These are phyloP conservation scores for Fusarium floridanum DNA, from an alignment of 2,329 filamentous ascomycete genomes.

Conservation along the genomic window DNA sequence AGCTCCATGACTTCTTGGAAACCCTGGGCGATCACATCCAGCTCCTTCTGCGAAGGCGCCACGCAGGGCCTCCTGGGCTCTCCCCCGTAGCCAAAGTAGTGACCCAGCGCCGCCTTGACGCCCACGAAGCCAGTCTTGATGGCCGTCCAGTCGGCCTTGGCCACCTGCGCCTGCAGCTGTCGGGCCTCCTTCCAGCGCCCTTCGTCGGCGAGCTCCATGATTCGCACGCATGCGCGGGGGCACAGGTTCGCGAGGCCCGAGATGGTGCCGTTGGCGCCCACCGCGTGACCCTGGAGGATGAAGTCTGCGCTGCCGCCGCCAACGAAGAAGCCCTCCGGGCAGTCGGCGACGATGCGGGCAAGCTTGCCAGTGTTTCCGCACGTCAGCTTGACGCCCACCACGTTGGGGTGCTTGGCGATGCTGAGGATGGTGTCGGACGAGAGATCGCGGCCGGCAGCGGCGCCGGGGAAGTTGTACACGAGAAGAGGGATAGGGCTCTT, in stretches of 20 bases:
- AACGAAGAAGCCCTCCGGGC: constrained; percentile 50
- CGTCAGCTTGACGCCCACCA: constrained; percentile 74
- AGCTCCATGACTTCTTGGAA: constrained; percentile 53
- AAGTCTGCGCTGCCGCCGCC: constrained; percentile 58
- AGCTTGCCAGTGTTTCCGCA: constrained; percentile 76
- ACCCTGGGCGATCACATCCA: constrained; percentile 52
- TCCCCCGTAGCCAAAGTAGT: constrained; percentile 56
- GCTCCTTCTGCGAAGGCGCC: constrained; percentile 50
- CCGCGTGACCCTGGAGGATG: constrained; percentile 56
- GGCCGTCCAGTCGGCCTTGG: constrained; percentile 61
- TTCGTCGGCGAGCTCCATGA: constrained; percentile 51
- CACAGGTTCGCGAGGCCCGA: constrained; percentile 57
- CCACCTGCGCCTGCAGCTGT: constrained; percentile 56
- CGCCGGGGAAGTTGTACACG: constrained; percentile 76
- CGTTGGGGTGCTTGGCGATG: constrained; percentile 67
- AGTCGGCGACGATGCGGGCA: constrained; percentile 60
- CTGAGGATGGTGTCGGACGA: constrained; percentile 69
- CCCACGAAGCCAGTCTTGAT: constrained; percentile 64
- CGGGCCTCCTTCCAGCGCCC: constrained; percentile 52
- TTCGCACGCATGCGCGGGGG: constrained; percentile 52
- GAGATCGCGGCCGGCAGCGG: constrained; percentile 71
- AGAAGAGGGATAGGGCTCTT: constrained; percentile 71
- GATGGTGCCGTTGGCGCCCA: constrained; percentile 57
- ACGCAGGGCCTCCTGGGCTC: constrained; percentile 57
- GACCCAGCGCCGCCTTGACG: constrained; percentile 60